A percentile compares a stretch with the other conserved stretches of the same genome.
Conservation (phyloP, 192 early-diverging fungal species). For the Coemansia sp. region DNA sequence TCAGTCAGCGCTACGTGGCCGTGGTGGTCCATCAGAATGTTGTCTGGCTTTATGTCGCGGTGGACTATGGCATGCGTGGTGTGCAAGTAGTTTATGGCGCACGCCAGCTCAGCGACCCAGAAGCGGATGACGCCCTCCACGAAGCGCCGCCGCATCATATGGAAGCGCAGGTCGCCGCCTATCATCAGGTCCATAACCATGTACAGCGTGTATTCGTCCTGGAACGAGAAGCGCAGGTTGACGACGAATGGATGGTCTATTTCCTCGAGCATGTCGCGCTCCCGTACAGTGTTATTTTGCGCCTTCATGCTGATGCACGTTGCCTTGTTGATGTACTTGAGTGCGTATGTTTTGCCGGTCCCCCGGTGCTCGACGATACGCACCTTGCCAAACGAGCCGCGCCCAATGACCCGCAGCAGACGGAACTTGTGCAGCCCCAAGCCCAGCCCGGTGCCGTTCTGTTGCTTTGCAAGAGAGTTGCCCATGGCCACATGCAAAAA, state of each 20-base stretch:
- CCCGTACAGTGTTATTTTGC: slow-evolving; percentile 87
- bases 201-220: slow-evolving; percentile 91
- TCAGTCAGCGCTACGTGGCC: slow-evolving; percentile 93
- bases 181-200: slow-evolving; percentile 95
- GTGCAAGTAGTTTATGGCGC: slow-evolving; percentile 82
- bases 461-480: slow-evolving; percentile 45
- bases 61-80: slow-evolving; percentile 75
- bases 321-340: slow-evolving; percentile 97
- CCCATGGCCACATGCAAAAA: slow-evolving; percentile 25
- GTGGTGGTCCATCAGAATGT: slow-evolving; percentile 70
- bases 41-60: slow-evolving; percentile 95
- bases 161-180: slow-evolving; percentile 92
- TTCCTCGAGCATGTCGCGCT: slow-evolving; percentile 83
- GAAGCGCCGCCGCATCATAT: slow-evolving; percentile 60
- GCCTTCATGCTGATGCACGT: slow-evolving; percentile 86
- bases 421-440: slow-evolving; percentile 81
- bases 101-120: slow-evolving; percentile 88
- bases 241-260: slow-evolving; percentile 83
- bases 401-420: slow-evolving; percentile 85
- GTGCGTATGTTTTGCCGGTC: slow-evolving; percentile 78
- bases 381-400: slow-evolving; percentile 96
- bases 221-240: slow-evolving; percentile 94
- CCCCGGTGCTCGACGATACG: slow-evolving; percentile 89
- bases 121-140: slow-evolving; percentile 78
- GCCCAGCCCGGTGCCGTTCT: slow-evolving; percentile 24